A percentile compares a stretch with the other conserved stretches of the same genome.
These are phyloP conservation scores for Chaetomium cochliodes DNA, from an alignment of 495 filamentous ascomycete species.

Conservation along the genomic window DNA sequence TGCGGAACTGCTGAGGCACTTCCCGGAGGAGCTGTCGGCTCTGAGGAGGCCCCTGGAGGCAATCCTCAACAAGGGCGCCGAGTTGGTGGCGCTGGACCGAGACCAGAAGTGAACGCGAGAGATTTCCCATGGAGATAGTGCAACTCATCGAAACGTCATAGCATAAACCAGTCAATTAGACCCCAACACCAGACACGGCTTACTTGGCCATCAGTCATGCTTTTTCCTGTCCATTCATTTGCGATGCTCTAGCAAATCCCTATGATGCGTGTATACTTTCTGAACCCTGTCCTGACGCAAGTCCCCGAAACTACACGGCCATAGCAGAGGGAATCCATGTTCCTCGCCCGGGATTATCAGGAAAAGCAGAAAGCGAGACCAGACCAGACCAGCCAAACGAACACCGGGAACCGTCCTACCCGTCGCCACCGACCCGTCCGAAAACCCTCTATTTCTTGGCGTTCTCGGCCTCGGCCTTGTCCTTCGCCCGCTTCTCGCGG, in stretches of 20 bases:
- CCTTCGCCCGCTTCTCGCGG: constrained; percentile 90
- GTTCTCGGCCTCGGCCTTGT: constrained; percentile 84
- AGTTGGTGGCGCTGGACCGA: constrained; percentile 35
- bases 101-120: constrained; percentile 3
- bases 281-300: constrained; percentile 32
- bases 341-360: constrained; percentile 37
- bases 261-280: constrained; percentile 38
- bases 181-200: constrained; percentile 21
- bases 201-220: constrained; percentile 35
- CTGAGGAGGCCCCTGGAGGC: constrained; percentile 35
- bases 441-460: constrained; percentile 76
- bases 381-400: constrained; percentile 45
- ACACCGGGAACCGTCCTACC: constrained; percentile 40
- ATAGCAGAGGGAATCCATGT: constrained; percentile 25
- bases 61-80: constrained; percentile 38
- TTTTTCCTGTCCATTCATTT: constrained; percentile 43
- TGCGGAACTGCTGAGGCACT: constrained; percentile 56
- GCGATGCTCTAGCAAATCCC: constrained; percentile 41
- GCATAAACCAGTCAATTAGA: constrained; percentile 18
- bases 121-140: not conserved
- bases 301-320: constrained; percentile 36
- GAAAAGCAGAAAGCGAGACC: constrained; percentile 46
- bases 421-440: constrained; percentile 22
- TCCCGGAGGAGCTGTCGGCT: constrained; percentile 41
- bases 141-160: not conserved